A percentile compares a stretch with the other conserved stretches of the same genome.
These are phyloP conservation scores for Neophaeococcomyces mojaviensis DNA, from an alignment of 2,329 filamentous ascomycete genomes.

Conservation along the genomic window DNA sequence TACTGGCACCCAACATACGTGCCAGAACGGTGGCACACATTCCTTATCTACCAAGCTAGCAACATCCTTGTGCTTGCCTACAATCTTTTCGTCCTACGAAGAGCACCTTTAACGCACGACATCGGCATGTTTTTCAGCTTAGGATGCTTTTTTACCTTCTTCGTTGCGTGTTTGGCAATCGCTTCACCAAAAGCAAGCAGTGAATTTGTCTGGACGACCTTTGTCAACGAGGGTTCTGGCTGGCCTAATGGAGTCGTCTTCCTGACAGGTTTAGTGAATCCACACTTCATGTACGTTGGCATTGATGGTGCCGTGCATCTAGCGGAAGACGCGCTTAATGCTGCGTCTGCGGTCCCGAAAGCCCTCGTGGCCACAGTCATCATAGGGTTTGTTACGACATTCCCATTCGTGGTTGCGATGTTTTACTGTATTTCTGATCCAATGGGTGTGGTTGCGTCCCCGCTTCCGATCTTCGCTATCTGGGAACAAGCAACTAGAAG, in stretches of 20 bases:
- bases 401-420: constrained; percentile 17
- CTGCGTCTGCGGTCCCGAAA: constrained; percentile 27
- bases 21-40: constrained; percentile 20
- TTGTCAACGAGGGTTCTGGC: constrained; percentile 17
- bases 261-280: constrained; percentile 33
- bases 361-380: constrained; percentile 29
- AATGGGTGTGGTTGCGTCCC: constrained; percentile 5
- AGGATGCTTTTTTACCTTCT: constrained; percentile 26
- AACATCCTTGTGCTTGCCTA: constrained; percentile 16
- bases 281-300: constrained; percentile 33
- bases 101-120: constrained; percentile 17
- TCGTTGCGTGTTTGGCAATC: constrained; percentile 26
- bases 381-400: constrained; percentile 30
- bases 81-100: constrained; percentile 19
- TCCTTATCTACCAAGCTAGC: constrained; percentile 20
- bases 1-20: constrained; percentile 18
- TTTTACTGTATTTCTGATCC: constrained; percentile 20
- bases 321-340: constrained; percentile 31
- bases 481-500: constrained; percentile 20
- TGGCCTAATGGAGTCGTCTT: constrained; percentile 28
- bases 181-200: constrained; percentile 11
- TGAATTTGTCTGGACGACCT: constrained; percentile 19
- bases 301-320: constrained; percentile 33
- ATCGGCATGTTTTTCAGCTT: constrained; percentile 21
- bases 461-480: constrained; percentile 17